A percentile compares a stretch with the other conserved stretches of the same genome.
These are phyloP conservation scores for Colletotrichum chlorophyti DNA, from an alignment of 2,329 filamentous ascomycete genomes.

Conservation along the genomic window DNA sequence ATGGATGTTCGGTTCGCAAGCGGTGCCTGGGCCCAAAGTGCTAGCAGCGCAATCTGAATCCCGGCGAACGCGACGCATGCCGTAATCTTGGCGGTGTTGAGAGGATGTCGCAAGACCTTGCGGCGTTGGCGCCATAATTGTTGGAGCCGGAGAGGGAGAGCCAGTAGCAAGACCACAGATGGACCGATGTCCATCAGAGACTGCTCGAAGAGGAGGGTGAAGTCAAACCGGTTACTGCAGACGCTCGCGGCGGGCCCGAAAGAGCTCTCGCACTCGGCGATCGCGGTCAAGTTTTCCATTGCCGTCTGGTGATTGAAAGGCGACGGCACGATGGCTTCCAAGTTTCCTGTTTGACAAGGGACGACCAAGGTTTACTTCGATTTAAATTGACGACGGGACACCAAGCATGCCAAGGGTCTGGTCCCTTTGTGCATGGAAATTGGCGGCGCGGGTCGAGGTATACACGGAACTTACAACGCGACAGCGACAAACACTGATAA, in stretches of 20 bases:
- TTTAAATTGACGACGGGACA: no score
- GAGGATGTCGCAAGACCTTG: conserved; percentile 33
- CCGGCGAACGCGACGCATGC: conserved; percentile 9
- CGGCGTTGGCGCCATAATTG: conserved; percentile 34
- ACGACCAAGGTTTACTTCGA: no score
- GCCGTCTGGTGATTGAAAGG: no score
- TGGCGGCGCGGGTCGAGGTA: no score
- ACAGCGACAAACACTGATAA: no score
- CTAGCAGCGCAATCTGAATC: conserved; percentile 36
- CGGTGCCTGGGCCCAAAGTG: conserved; percentile 33
- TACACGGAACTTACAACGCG: no score
- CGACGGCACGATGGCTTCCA: no score
- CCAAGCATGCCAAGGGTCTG: no score
- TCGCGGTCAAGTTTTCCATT: conserved; percentile 15
- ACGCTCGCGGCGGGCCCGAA: conserved; percentile 33
- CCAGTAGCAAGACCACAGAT: conserved; percentile 38
- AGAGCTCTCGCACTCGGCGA: conserved; percentile 14
- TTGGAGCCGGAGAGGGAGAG: conserved; percentile 38
- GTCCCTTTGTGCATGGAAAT: no score
- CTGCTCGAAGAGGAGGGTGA: conserved; percentile 55
- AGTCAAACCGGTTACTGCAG: conserved; percentile 54
- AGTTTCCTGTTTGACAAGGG: no score
- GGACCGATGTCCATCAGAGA: conserved; percentile 41
- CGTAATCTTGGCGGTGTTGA: conserved; percentile 29
- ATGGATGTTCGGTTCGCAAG: conserved; percentile 37